phyloP scores from a whole-genome alignment of 805 yeast genomes.

The Cyberlindnera bimundalis region DNA sequence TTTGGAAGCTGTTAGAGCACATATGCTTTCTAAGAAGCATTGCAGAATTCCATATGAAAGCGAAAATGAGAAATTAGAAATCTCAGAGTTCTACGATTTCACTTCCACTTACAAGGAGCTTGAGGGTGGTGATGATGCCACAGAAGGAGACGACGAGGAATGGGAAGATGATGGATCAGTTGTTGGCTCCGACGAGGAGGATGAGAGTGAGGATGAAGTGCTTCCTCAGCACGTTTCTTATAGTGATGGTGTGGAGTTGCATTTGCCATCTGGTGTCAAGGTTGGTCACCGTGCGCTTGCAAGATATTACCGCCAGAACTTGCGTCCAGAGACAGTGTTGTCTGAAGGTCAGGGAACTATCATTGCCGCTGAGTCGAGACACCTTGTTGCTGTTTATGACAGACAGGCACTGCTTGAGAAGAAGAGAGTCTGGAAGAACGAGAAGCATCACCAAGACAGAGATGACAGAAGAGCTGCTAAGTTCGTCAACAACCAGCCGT shows the following conservation, averaged over 20 bases:
- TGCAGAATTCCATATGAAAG: slow-evolving; percentile 86
- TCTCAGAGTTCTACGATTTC: slow-evolving; percentile 90
- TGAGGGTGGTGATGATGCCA: slow-evolving; percentile 26
- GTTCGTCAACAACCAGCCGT: slow-evolving; percentile 82
- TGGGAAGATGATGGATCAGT: slow-evolving; percentile 37
- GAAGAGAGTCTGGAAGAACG: slow-evolving; percentile 70
- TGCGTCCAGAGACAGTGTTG: slow-evolving; percentile 52
- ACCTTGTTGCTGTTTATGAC: slow-evolving; percentile 36
- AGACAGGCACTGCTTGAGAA: slow-evolving; percentile 44
- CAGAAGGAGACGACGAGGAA: slow-evolving; percentile 30
- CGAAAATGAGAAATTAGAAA: slow-evolving; percentile 79
- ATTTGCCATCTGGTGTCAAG: slow-evolving; percentile 77
- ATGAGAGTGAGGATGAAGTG: slow-evolving; percentile 36
- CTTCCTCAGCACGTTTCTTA: slow-evolving; percentile 43
- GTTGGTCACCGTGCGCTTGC: slow-evolving; percentile 85
- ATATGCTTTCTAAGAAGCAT: slow-evolving; percentile 85
- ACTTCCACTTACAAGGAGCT: slow-evolving; percentile 54
- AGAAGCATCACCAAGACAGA: slow-evolving; percentile 47
- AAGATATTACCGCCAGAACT: slow-evolving; percentile 73
- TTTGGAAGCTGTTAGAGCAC: slow-evolving; percentile 84
- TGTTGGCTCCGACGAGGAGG: slow-evolving; percentile 34
- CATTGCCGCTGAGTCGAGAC: slow-evolving; percentile 78
- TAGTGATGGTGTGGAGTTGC: slow-evolving; percentile 64
- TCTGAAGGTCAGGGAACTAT: slow-evolving; percentile 84
- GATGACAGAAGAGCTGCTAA: slow-evolving; percentile 62